Percentiles rank a stretch among this genome's conserved stretches.
Conservation (phyloP, 1,284 basidiomycete species). For the Austroboletus niveus region DNA sequence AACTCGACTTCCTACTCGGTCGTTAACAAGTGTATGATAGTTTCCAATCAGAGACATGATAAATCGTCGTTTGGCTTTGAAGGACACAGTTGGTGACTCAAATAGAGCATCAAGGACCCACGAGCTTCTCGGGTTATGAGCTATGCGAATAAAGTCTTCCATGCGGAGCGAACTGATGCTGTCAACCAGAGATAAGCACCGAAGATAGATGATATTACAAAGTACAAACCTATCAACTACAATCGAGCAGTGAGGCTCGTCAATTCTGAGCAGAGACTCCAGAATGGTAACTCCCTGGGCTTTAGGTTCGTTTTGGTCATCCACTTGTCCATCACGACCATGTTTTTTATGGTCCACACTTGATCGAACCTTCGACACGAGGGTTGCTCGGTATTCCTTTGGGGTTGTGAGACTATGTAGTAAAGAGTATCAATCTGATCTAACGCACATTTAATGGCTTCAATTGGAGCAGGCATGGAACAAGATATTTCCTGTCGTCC, state of each 20-base stretch:
- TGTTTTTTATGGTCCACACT: slow-evolving; percentile 9
- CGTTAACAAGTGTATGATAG: slow-evolving; percentile 78
- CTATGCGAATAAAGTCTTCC: slow-evolving; percentile 62
- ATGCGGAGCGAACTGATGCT: slow-evolving; percentile 63
- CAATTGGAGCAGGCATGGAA: slow-evolving; percentile 66
- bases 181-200: slow-evolving; percentile 10
- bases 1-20: slow-evolving; percentile 85
- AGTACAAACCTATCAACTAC: slow-evolving; percentile 64
- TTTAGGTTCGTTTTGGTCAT: slow-evolving; percentile 55
- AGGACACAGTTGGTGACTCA: slow-evolving; percentile 63
- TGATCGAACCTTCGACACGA: slow-evolving; percentile 7
- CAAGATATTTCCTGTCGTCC: slow-evolving; percentile 48
- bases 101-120: slow-evolving; percentile 80
- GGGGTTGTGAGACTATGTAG: slow-evolving; percentile 8
- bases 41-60: slow-evolving; percentile 73
- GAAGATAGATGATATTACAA: slow-evolving; percentile 3
- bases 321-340: slow-evolving; percentile 24
- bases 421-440: neutral
- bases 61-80: slow-evolving; percentile 69
- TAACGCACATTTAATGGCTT: slow-evolving; percentile 52
- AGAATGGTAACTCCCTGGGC: slow-evolving; percentile 86
- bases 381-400: slow-evolving; percentile 38
- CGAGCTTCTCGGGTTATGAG: slow-evolving; percentile 74
- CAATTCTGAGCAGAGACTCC: slow-evolving; percentile 74
- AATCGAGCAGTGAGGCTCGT: slow-evolving; percentile 60